These are phyloP conservation scores for Aspergillus conjunctus DNA, from an alignment of 495 filamentous ascomycete species.

Conservation along the genomic window DNA sequence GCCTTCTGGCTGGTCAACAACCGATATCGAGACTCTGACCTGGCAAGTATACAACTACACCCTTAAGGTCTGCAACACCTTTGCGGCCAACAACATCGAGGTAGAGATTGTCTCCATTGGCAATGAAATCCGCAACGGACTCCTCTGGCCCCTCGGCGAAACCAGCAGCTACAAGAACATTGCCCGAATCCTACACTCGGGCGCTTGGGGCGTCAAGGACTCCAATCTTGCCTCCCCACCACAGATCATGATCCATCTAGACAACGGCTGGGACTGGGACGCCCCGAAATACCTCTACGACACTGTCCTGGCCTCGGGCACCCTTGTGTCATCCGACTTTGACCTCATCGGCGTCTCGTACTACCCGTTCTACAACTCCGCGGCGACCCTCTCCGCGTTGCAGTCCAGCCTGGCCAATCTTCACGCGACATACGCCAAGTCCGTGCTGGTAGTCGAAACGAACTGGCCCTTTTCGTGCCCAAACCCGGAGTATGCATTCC, in stretches of 20 bases:
- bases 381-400: slow-evolving; percentile 57
- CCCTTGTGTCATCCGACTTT: slow-evolving; percentile 57
- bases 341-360: slow-evolving; percentile 72
- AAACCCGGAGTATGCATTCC: slow-evolving; percentile 56
- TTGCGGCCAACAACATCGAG: slow-evolving; percentile 54
- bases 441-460: slow-evolving; percentile 64
- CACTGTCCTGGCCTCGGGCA: slow-evolving; percentile 53
- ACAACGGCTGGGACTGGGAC: slow-evolving; percentile 69
- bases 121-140: slow-evolving; percentile 66
- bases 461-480: slow-evolving; percentile 68
- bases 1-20: slow-evolving; percentile 62
- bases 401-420: slow-evolving; percentile 59
- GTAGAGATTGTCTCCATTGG: slow-evolving; percentile 67
- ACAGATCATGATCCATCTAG: slow-evolving; percentile 69
- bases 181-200: slow-evolving; percentile 62
- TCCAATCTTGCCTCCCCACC: slow-evolving; percentile 57
- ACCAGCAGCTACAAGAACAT: slow-evolving; percentile 58
- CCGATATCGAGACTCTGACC: slow-evolving; percentile 56
- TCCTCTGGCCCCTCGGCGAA: slow-evolving; percentile 64
- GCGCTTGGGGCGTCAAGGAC: slow-evolving; percentile 62
- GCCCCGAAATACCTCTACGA: slow-evolving; percentile 66
- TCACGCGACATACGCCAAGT: slow-evolving; percentile 59
- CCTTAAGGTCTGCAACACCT: slow-evolving; percentile 58
- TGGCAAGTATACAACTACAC: slow-evolving; percentile 71
- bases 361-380: slow-evolving; percentile 65